Evolutionary conservation across 148 eudicot species (phyloP), one percentile per base, ranked within the genome.

Genomic region (Amaranthus hypochondriacus): DNA sequence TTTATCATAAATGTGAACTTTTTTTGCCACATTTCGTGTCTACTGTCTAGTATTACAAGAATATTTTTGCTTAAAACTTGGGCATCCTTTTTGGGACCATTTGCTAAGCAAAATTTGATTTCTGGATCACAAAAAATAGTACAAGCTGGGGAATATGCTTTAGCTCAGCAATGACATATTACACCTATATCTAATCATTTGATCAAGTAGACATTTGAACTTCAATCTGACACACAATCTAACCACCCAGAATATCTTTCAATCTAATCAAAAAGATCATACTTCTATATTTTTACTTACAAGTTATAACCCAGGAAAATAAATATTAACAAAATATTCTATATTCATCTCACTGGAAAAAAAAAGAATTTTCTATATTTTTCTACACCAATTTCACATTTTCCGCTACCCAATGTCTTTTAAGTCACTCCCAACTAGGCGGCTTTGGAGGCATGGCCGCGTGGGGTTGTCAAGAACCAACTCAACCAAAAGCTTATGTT

Each of bases 121-220:
- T 56, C 50, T 7, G 53, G 61, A 60, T 68, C 56, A 49, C 74
- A 48, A 56, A 18, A 28, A 62, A 56, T 8, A 51, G 56, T 49
- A 18, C 59, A 74, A 74, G 39, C 39, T 28, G 39, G 39, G 47
- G 60, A 48, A 62, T 69, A 52, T 66, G 56, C 50, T 53, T 52
- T 65, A 51, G 59, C 49, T 73, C 69, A 67, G 68, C 68, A 9
- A 48, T 18, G 61, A 7, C 51, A 59, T 14, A 44, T 47, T 60
- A 9, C 12, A 12, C 69, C 54, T 64, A 71, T 49, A 54, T 56
- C 70, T 56, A 62, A 71, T 56, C 63, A 71, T 63, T 9, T 18
- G 51, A 68, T 52, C 69, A 58, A 61, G 21, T 12, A 18, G 59
- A 63, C 47, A 70, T 57, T 4, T 62, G 42, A 13, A 63, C 39